Evolutionary conservation across 2,329 filamentous ascomycete species (phyloP).

Genomic region (Amylocarpus encephaloides): DNA sequence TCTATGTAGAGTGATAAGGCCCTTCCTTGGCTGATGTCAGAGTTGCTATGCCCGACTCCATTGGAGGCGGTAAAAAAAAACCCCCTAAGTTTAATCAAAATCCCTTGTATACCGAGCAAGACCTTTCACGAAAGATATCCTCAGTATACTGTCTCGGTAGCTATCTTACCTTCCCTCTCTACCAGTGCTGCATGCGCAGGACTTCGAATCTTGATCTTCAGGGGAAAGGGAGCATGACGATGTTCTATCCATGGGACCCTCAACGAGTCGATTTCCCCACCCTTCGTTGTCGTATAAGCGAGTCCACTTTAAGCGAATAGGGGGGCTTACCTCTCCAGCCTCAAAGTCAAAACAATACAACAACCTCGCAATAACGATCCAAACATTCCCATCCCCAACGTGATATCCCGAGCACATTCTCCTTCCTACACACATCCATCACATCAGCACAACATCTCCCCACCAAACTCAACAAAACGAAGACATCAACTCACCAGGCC

Average conservation of each 20-base stretch:
- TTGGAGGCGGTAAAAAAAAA: no score
- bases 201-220: constrained; percentile 13
- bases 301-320: background rate
- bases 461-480: background rate
- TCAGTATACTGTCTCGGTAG: constrained; percentile 7
- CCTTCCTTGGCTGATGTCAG: no score
- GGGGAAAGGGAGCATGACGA: constrained; percentile 7
- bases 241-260: background rate
- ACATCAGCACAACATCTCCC: background rate
- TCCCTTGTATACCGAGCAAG: no score
- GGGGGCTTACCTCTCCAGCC: constrained; percentile 3
- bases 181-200: constrained; percentile 9
- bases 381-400: constrained; percentile 29
- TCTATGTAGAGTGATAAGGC: no score
- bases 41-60: no score
- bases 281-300: background rate
- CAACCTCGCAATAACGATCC: constrained; percentile 28
- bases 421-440: constrained; percentile 8
- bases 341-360: constrained; percentile 15
- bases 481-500: constrained; percentile 22
- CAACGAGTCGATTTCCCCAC: background rate
- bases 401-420: constrained; percentile 32
- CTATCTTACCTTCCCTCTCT: constrained; percentile 6
- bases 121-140: no score
- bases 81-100: no score